Evolutionary conservation across 331 rosid species (phyloP).

Genomic region (Rosa hybrid): DNA sequence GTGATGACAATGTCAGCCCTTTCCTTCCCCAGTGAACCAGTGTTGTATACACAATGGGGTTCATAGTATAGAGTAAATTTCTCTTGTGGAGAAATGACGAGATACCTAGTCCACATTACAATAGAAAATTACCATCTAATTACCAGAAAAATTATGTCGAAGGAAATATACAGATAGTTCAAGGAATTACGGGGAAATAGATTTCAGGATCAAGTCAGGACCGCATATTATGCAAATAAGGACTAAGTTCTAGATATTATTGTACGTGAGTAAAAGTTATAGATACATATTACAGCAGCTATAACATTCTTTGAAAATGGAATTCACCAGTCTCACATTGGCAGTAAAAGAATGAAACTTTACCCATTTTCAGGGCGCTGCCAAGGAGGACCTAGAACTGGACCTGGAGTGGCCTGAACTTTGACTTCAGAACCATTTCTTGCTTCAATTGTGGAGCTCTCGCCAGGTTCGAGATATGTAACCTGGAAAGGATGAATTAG

Average conservation of each 20-base stretch:
- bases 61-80: constrained; percentile 82
- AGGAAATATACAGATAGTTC: background rate
- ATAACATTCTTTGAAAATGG: background rate
- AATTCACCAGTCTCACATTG: background rate
- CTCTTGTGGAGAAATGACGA: constrained; percentile 58
- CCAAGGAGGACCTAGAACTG: constrained; percentile 98
- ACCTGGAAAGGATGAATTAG: constrained; percentile 48
- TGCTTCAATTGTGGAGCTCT: constrained; percentile 68
- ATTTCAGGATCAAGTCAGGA: background rate
- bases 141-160: constrained; percentile 14
- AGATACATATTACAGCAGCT: background rate
- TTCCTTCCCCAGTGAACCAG: constrained; percentile 57
- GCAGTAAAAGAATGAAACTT: background rate
- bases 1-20: constrained; percentile 85
- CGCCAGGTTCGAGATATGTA: constrained; percentile 81
- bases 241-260: background rate
- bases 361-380: constrained; percentile 98
- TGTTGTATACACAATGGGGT: constrained; percentile 85
- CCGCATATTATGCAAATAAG: background rate
- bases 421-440: constrained; percentile 52
- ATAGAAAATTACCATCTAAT: background rate
- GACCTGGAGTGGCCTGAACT: constrained; percentile 85
- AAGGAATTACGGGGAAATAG: background rate
- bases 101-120: constrained; percentile 51
- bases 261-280: background rate